These are phyloP conservation scores for Dichomitus squalens DNA, from an alignment of 1,284 basidiomycete genomes.

Conservation along the genomic window DNA sequence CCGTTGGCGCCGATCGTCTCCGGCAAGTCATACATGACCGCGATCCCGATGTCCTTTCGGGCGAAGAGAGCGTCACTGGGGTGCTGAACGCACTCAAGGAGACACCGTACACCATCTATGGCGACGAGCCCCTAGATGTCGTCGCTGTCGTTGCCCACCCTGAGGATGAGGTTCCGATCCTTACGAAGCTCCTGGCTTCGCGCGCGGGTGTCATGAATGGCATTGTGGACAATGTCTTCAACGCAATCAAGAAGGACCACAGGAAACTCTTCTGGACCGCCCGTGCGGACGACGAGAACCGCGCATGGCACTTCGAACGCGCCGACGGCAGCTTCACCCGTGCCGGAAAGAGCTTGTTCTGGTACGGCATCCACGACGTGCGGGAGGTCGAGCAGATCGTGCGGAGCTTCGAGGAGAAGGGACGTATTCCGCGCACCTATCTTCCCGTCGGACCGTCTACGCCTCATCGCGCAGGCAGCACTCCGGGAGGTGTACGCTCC, in stretches of 20 bases:
- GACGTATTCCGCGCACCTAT: constrained; percentile 66
- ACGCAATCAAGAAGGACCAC: constrained; percentile 94
- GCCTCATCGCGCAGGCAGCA: constrained; percentile 52
- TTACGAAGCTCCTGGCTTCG: constrained; percentile 91
- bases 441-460: constrained; percentile 88
- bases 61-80: constrained; percentile 87
- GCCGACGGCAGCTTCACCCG: constrained; percentile 98
- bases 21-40: constrained; percentile 93
- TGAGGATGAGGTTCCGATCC: constrained; percentile 85
- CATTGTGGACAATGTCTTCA: constrained; percentile 97
- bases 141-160: constrained; percentile 95
- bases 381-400: constrained; percentile 90
- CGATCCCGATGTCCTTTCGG: constrained; percentile 88
- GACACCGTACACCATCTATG: constrained; percentile 92
- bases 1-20: constrained; percentile 90
- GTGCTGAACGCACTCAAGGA: constrained; percentile 83
- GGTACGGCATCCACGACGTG: constrained; percentile 95
- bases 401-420: constrained; percentile 82
- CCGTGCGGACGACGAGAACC: constrained; percentile 93
- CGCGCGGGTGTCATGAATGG: constrained; percentile 91
- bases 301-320: constrained; percentile 98
- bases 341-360: constrained; percentile 92
- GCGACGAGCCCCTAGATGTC: constrained; percentile 96
- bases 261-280: constrained; percentile 96
- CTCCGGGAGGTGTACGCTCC: constrained; percentile 47